Conservation (phyloP, 257 asterid species). For the Avicennia marina region DNA sequence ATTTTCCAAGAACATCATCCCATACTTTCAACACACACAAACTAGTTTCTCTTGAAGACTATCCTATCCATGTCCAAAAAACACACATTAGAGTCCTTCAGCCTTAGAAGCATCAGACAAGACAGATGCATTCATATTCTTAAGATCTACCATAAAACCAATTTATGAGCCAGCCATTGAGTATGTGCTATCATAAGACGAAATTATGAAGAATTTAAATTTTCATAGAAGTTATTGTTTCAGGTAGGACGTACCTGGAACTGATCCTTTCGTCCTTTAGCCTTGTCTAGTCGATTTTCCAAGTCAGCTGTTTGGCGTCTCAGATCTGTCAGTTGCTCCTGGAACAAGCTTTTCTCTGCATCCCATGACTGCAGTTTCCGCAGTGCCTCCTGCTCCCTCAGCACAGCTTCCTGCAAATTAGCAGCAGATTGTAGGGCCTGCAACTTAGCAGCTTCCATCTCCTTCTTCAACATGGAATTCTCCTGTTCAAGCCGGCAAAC, state of each 20-base stretch:
- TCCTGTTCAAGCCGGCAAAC: conserved; percentile 42
- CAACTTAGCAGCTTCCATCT: conserved; percentile 39
- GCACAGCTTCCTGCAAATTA: conserved; percentile 37
- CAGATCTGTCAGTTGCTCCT: conserved; percentile 32
- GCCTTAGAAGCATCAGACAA: no score
- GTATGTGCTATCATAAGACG: no score
- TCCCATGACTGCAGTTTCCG: conserved; percentile 45
- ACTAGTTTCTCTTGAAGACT: no score
- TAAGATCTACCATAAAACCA: no score
- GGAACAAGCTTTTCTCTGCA: conserved; percentile 33
- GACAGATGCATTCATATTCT: no score
- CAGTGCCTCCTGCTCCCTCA: conserved; percentile 48
- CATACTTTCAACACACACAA: no score
- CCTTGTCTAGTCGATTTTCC: conserved; percentile 33
- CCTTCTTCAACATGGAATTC: conserved; percentile 33
- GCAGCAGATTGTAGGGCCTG: conserved; percentile 22
- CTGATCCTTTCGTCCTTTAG: conserved; percentile 39
- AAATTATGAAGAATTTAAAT: no score
- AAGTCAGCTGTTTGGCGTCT: conserved; percentile 27
- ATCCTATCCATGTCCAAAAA: no score
- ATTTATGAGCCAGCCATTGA: no score
- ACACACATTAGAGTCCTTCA: no score
- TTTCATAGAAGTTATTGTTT: no score
- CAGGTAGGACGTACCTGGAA: conserved; percentile 53
- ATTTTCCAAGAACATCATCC: not conserved